Evolutionary conservation across 192 early-diverging fungal genomes (phyloP).

Genomic region (Coemansia sp.): DNA sequence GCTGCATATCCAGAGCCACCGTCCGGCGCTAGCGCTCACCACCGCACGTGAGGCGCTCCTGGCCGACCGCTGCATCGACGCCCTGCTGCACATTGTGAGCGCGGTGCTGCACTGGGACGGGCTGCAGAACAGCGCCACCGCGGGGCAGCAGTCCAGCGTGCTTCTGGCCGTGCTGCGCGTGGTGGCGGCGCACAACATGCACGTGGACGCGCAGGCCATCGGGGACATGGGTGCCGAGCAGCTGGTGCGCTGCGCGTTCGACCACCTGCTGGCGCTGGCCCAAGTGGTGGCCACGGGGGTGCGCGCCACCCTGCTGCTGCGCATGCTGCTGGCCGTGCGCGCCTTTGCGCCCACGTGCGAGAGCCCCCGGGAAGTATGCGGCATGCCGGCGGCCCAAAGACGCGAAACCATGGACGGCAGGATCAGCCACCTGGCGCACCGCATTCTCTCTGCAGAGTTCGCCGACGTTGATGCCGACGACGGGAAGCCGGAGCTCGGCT

Average conservation of each 20-base stretch:
- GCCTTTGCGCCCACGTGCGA: slow-evolving; percentile 17
- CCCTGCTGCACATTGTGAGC: slow-evolving; percentile 27
- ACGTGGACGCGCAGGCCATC: slow-evolving; percentile 27
- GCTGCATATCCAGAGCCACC: neutral
- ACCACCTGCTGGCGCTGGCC: slow-evolving; percentile 23
- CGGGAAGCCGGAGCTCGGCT: slow-evolving; percentile 29
- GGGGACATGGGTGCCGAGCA: slow-evolving; percentile 1
- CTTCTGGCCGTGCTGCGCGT: slow-evolving; percentile 21
- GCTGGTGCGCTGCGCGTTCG: slow-evolving; percentile 42
- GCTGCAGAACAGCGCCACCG: slow-evolving; percentile 13
- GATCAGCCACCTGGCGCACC: slow-evolving; percentile 28
- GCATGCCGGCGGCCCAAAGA: slow-evolving; percentile 20
- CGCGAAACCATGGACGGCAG: slow-evolving; percentile 36
- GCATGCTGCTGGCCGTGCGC: slow-evolving; percentile 31
- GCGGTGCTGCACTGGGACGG: slow-evolving; percentile 43
- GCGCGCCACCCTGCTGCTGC: slow-evolving; percentile 18
- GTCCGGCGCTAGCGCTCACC: slow-evolving; percentile 3
- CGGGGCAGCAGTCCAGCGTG: neutral
- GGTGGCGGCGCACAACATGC: slow-evolving; percentile 26
- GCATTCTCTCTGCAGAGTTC: slow-evolving; percentile 28
- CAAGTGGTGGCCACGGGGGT: slow-evolving; percentile 12
- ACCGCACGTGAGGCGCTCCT: slow-evolving; percentile 12
- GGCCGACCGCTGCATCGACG: slow-evolving; percentile 25
- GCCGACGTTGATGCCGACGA: slow-evolving; percentile 5
- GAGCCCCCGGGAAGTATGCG: neutral